These are phyloP conservation scores for Leccinum griseonigrum DNA, from an alignment of 1,284 basidiomycete species.

Conservation along the genomic window DNA sequence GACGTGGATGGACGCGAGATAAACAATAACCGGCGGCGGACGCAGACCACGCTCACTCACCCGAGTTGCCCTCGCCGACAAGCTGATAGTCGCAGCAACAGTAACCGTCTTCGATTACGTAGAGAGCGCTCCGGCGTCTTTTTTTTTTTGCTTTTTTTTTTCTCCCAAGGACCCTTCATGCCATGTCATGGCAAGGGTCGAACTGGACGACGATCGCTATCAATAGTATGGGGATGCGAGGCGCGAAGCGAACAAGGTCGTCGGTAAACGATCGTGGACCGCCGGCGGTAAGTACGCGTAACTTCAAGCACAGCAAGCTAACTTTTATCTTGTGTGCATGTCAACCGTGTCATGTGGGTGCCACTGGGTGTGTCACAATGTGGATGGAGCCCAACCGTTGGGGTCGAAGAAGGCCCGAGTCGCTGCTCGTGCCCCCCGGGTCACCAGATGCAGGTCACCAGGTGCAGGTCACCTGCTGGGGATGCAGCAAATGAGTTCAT, in stretches of 20 bases:
- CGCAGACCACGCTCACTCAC: neutral
- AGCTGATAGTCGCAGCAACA: neutral
- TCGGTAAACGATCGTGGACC: neutral
- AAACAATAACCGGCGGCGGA: neutral
- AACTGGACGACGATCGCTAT: neutral
- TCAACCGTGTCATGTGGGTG: neutral
- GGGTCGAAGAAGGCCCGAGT: neutral
- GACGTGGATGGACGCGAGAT: neutral
- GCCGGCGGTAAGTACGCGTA: neutral
- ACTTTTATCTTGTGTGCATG: neutral
- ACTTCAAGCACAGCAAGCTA: neutral
- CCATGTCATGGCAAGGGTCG: neutral
- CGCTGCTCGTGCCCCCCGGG: neutral
- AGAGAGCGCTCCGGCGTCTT: neutral
- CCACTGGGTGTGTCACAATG: neutral
- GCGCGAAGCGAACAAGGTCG: neutral
- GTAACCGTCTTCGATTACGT: neutral
- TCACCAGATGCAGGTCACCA: too few relatives aligned
- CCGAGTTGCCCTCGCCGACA: neutral
- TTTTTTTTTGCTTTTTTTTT: neutral
- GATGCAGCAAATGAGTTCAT: neutral
- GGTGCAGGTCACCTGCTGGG: neutral
- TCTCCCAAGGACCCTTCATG: neutral
- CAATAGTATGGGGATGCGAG: neutral
- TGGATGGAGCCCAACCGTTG: neutral